Percentiles rank a stretch among this genome's conserved stretches.
phyloP scores from a whole-genome alignment of 345 rosid genomes.

The Populus simonii region DNA sequence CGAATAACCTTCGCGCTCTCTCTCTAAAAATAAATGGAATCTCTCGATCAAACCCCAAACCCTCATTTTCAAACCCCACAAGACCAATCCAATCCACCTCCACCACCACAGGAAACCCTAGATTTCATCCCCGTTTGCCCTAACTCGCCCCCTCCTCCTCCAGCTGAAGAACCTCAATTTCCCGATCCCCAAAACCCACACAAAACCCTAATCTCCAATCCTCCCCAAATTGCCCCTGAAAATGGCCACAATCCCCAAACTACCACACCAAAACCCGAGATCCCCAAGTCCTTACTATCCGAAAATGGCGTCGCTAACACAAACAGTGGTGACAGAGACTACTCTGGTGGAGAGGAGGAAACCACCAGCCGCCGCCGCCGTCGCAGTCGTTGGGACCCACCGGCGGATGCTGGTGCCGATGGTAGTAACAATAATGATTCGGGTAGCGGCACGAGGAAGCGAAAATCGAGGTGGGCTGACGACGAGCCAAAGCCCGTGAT shows the following conservation, averaged over 20 bases:
- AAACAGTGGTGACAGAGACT: conserved; percentile 59
- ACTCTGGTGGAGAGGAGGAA: conserved; percentile 89
- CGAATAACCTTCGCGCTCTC: background rate
- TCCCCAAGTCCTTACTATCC: conserved; percentile 42
- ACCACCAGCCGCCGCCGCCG: conserved; percentile 65
- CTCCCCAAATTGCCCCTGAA: background rate
- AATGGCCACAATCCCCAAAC: conserved; percentile 5
- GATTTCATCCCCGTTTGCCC: conserved; percentile 1
- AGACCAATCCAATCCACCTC: background rate
- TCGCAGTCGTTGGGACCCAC: conserved; percentile 89
- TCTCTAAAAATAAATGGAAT: conserved; percentile 2
- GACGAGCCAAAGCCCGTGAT: conserved; percentile 82
- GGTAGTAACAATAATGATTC: conserved; percentile 30
- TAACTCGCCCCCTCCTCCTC: conserved; percentile 5
- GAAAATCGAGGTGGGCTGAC: conserved; percentile 92
- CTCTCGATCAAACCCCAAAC: conserved; percentile 5
- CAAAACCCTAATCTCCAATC: background rate
- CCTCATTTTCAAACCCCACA: conserved; percentile 5
- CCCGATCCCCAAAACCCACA: conserved; percentile 2
- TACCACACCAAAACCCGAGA: conserved; percentile 24
- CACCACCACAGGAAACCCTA: conserved; percentile 9
- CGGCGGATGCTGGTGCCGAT: conserved; percentile 19
- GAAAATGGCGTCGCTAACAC: conserved; percentile 64
- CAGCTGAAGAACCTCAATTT: background rate
- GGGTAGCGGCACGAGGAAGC: conserved; percentile 57